Percentiles rank a stretch among this genome's conserved stretches.
These are phyloP conservation scores for Serpula lacrymans DNA, from an alignment of 768 basidiomycete species.

Conservation along the genomic window DNA sequence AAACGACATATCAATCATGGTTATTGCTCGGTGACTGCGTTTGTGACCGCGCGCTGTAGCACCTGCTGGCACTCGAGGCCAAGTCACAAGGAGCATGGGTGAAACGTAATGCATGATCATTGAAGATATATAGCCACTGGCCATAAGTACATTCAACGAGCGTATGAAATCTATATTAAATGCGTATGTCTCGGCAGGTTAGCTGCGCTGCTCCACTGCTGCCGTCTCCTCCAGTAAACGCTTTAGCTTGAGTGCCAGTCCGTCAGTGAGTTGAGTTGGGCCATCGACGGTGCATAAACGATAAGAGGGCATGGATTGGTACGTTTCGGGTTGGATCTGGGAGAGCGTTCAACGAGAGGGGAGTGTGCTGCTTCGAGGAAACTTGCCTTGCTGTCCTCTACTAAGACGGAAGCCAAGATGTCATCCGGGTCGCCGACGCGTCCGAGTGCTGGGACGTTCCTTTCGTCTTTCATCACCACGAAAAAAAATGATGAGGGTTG, in stretches of 20 bases:
- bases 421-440: constrained; percentile 83
- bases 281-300: constrained; percentile 77
- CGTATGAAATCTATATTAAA: too few species aligned
- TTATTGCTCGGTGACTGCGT: too few species aligned
- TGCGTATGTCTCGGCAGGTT: too few species aligned
- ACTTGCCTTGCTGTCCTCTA: constrained; percentile 62
- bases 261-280: constrained; percentile 62
- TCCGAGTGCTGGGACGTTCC: constrained; percentile 71
- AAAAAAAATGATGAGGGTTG: background rate
- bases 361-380: background rate
- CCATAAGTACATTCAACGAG: too few species aligned
- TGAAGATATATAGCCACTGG: too few species aligned
- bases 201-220: constrained; percentile 25
- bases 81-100: too few species aligned
- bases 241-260: constrained; percentile 50
- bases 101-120: too few species aligned
- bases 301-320: constrained; percentile 82
- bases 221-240: constrained; percentile 32
- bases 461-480: constrained; percentile 62
- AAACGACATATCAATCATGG: too few species aligned
- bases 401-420: constrained; percentile 73
- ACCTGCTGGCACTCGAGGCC: too few species aligned
- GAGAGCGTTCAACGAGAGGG: background rate
- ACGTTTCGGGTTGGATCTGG: constrained; percentile 68
- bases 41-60: too few species aligned